Evolutionary conservation across 495 filamentous ascomycete genomes (phyloP).

Genomic region (Podospora didyma): DNA sequence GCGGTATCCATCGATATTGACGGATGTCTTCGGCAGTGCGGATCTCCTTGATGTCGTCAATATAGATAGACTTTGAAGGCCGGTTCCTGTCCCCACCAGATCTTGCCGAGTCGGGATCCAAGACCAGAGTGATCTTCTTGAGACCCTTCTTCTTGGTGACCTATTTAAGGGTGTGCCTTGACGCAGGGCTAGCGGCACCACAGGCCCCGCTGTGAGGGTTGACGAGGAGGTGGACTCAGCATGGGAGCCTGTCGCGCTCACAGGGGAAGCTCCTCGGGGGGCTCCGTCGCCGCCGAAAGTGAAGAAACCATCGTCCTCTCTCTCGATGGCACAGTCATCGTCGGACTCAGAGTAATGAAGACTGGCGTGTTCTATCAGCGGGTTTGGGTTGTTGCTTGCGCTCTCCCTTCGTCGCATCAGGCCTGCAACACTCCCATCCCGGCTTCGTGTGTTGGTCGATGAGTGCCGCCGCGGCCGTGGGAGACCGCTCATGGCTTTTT

Average conservation of each 20-base stretch:
- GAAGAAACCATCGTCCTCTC: slow-evolving; percentile 23
- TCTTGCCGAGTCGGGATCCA: slow-evolving; percentile 76
- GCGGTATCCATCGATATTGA: slow-evolving; percentile 72
- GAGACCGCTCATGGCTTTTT: background rate
- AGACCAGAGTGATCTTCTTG: slow-evolving; percentile 67
- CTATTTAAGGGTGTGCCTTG: slow-evolving; percentile 70
- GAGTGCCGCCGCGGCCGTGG: slow-evolving; percentile 55
- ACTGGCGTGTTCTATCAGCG: slow-evolving; percentile 48
- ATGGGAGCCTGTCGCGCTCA: slow-evolving; percentile 34
- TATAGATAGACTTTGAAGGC: slow-evolving; percentile 76
- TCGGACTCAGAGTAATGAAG: slow-evolving; percentile 62
- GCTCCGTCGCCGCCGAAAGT: slow-evolving; percentile 25
- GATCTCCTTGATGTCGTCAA: slow-evolving; percentile 92
- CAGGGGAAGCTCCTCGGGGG: slow-evolving; percentile 30
- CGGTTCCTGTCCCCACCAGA: slow-evolving; percentile 80
- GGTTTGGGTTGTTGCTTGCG: slow-evolving; percentile 65
- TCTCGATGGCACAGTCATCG: slow-evolving; percentile 47
- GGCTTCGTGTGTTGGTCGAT: slow-evolving; percentile 64
- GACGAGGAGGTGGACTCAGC: slow-evolving; percentile 26
- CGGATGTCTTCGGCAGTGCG: slow-evolving; percentile 78
- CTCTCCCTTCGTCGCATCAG: slow-evolving; percentile 79
- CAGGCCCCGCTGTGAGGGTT: slow-evolving; percentile 51
- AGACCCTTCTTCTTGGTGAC: slow-evolving; percentile 74
- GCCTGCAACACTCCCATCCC: slow-evolving; percentile 82
- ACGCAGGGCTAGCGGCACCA: slow-evolving; percentile 65